Evolutionary conservation across 2,329 filamentous ascomycete species (phyloP).

Genomic region (Aspergillus transmontanensis): DNA sequence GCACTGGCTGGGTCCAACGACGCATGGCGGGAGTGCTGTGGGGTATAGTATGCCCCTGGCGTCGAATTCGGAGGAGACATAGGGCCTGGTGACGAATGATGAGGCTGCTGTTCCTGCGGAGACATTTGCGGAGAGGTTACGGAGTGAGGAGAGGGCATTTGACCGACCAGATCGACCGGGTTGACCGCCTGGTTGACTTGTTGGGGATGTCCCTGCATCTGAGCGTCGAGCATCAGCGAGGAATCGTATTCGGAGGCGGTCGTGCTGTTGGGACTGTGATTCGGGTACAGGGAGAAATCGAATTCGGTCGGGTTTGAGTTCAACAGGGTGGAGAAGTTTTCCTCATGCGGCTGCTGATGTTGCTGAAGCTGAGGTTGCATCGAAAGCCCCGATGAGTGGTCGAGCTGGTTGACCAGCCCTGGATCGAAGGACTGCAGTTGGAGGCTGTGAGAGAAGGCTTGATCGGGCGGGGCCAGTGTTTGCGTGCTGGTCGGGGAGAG

Average conservation of each 20-base stretch:
- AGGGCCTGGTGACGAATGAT: conserved; percentile 57
- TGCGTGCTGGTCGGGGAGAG: conserved; percentile 34
- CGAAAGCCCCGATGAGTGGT: conserved; percentile 32
- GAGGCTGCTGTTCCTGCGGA: conserved; percentile 52
- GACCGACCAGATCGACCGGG: conserved; percentile 50
- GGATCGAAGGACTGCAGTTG: conserved; percentile 42
- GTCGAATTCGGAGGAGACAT: conserved; percentile 59
- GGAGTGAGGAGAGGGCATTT: conserved; percentile 51
- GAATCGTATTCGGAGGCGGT: conserved; percentile 40
- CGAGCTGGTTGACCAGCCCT: conserved; percentile 38
- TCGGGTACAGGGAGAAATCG: conserved; percentile 44
- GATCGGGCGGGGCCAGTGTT: conserved; percentile 34
- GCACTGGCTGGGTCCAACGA: conserved; percentile 64
- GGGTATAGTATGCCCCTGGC: conserved; percentile 54
- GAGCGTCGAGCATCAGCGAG: conserved; percentile 44
- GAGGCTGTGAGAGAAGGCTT: conserved; percentile 37
- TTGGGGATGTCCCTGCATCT: conserved; percentile 38
- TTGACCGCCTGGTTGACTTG: conserved; percentile 47
- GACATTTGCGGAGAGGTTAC: conserved; percentile 61
- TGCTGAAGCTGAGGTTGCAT: conserved; percentile 24
- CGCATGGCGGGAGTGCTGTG: conserved; percentile 60
- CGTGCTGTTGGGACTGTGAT: conserved; percentile 33
- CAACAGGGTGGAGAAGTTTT: conserved; percentile 43
- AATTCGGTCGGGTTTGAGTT: conserved; percentile 41
- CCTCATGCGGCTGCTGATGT: conserved; percentile 24